Conservation (phyloP, 495 filamentous ascomycete species). For the Bombardia bombarda region DNA sequence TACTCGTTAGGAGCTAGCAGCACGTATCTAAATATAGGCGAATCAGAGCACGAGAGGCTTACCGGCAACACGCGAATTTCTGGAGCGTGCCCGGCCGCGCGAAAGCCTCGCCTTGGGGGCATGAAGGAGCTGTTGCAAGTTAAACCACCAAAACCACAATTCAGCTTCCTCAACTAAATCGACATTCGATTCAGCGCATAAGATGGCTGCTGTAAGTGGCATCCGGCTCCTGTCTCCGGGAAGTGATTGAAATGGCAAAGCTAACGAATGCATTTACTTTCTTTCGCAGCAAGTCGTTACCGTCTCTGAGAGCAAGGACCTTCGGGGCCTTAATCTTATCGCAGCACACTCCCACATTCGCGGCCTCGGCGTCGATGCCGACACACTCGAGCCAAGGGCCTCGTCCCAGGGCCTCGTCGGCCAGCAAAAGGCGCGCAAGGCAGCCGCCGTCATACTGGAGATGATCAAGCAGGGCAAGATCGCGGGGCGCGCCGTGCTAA, state of each 20-base stretch:
- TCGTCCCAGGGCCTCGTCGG: slow-evolving; percentile 96
- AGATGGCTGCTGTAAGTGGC: slow-evolving; percentile 33
- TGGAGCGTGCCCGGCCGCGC: no score
- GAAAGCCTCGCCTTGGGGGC: no score
- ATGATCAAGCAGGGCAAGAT: slow-evolving; percentile 99
- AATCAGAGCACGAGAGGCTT: no score
- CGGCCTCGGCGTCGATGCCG: slow-evolving; percentile 86
- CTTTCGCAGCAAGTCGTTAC: slow-evolving; percentile 84
- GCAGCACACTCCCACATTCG: slow-evolving; percentile 97
- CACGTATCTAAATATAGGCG: no score
- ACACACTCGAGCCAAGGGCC: slow-evolving; percentile 77
- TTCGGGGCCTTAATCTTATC: slow-evolving; percentile 90
- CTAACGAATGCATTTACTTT: no score
- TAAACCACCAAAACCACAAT: slow-evolving; percentile 3
- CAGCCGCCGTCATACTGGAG: slow-evolving; percentile 88
- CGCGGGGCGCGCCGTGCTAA: slow-evolving; percentile 88
- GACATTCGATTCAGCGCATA: slow-evolving; percentile 3
- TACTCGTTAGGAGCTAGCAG: no score
- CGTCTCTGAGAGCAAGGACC: slow-evolving; percentile 87
- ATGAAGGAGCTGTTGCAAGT: no score
- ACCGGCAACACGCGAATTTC: no score
- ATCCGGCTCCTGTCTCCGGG: no score
- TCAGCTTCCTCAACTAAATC: neutral
- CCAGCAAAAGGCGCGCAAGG: slow-evolving; percentile 92
- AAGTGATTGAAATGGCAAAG: neutral